These are phyloP conservation scores for Cicer yamashitae DNA, from an alignment of 306 rosid species.

Conservation along the genomic window DNA sequence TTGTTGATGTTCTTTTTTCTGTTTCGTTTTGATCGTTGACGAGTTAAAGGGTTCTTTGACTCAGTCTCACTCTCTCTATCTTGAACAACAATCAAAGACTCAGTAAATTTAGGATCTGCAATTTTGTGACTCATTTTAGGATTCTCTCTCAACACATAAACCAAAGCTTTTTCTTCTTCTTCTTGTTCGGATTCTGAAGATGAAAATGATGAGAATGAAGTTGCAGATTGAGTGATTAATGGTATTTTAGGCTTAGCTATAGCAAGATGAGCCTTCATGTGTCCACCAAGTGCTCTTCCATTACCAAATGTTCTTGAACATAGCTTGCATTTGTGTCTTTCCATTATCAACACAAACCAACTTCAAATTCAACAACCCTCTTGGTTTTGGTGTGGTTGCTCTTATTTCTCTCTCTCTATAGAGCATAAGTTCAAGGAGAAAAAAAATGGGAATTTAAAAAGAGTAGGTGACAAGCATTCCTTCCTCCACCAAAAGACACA, in stretches of 20 bases:
- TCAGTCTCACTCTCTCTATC: slow-evolving; percentile 92
- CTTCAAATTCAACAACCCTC: background rate
- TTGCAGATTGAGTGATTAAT: slow-evolving; percentile 39
- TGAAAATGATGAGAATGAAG: slow-evolving; percentile 45
- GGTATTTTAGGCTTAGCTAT: slow-evolving; percentile 45
- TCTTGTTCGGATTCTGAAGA: slow-evolving; percentile 15
- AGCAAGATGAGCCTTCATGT: slow-evolving; percentile 90
- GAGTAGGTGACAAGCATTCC: slow-evolving; percentile 98
- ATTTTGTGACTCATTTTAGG: slow-evolving; percentile 65
- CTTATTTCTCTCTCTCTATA: slow-evolving; percentile 11
- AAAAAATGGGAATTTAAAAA: slow-evolving; percentile 63
- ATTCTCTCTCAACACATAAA: slow-evolving; percentile 61
- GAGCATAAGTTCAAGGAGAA: slow-evolving; percentile 44
- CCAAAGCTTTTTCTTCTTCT: background rate
- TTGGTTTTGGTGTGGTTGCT: background rate
- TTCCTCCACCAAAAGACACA: slow-evolving; percentile 82
- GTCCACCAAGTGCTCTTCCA: slow-evolving; percentile 93
- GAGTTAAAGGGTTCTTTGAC: slow-evolving; percentile 68
- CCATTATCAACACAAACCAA: slow-evolving; percentile 47
- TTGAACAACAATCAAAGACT: slow-evolving; percentile 57
- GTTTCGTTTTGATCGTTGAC: slow-evolving; percentile 77
- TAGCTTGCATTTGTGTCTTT: slow-evolving; percentile 90
- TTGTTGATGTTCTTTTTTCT: background rate
- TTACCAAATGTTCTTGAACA: slow-evolving; percentile 67
- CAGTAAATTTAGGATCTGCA: slow-evolving; percentile 69